Percentiles rank a stretch among this genome's conserved stretches.
phyloP scores from a whole-genome alignment of 2,329 filamentous ascomycete species.

The Chalaropsis thielavioides region DNA sequence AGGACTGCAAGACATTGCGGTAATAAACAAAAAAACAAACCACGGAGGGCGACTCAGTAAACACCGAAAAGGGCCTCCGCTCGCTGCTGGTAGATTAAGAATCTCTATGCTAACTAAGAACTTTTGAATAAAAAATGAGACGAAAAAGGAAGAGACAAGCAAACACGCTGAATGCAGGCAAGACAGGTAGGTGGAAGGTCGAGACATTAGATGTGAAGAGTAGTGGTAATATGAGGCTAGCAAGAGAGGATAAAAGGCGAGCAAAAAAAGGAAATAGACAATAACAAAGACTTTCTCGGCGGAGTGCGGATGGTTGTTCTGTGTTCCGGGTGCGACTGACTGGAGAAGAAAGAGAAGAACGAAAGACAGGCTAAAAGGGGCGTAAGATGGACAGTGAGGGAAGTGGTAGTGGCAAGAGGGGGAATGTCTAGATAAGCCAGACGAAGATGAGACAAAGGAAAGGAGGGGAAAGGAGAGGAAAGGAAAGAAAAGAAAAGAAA shows the following conservation, averaged over 20 bases:
- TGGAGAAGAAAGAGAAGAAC: constrained; percentile 16
- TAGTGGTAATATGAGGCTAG: neutral
- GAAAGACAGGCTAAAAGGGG: too few relatives aligned
- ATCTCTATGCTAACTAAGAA: constrained; percentile 8
- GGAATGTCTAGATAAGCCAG: too few relatives aligned
- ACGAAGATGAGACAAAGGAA: neutral
- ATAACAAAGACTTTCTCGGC: neutral
- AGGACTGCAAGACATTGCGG: neutral
- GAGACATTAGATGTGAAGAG: neutral
- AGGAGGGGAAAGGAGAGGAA: neutral
- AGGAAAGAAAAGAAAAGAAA: neutral
- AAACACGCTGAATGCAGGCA: constrained; percentile 3
- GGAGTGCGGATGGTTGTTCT: neutral
- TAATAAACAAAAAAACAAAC: neutral
- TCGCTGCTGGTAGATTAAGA: constrained; percentile 13
- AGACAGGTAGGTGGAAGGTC: neutral
- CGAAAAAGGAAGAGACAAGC: constrained; percentile 11
- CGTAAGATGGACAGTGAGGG: too few relatives aligned
- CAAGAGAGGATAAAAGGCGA: neutral
- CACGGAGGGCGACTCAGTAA: neutral
- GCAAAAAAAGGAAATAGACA: constrained; percentile 4
- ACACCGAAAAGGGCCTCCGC: neutral
- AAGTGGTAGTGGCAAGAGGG: too few relatives aligned
- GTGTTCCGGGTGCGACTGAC: constrained; percentile 12
- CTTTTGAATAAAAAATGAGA: constrained; percentile 15